Conservation (phyloP, 805 yeast genomes). For the Hyphopichia homilentoma region DNA sequence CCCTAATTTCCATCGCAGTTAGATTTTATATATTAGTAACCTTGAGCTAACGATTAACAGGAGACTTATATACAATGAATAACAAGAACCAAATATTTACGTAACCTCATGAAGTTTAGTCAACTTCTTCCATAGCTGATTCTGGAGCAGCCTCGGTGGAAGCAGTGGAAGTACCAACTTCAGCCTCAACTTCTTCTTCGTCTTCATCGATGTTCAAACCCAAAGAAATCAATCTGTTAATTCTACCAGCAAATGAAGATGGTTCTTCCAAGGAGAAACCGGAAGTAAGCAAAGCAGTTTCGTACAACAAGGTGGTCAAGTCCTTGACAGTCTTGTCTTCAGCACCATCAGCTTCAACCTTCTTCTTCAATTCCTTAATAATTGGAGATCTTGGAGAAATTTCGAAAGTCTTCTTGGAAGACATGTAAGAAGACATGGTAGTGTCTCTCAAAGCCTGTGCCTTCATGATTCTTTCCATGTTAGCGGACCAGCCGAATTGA, state of each 20-base stretch:
- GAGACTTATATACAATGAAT: no score
- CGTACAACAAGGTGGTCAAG: constrained; percentile 91
- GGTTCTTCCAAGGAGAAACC: constrained; percentile 99
- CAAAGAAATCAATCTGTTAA: constrained; percentile 95
- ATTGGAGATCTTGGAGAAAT: constrained; percentile 95
- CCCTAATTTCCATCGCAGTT: no score
- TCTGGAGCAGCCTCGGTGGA: constrained; percentile 70
- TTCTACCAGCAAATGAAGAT: constrained; percentile 93
- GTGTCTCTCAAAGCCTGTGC: constrained; percentile 99
- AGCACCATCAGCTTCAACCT: constrained; percentile 96
- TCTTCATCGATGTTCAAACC: constrained; percentile 98
- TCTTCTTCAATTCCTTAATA: constrained; percentile 91
- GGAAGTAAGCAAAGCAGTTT: constrained; percentile 96
- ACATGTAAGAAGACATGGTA: constrained; percentile 98
- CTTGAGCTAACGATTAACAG: no score
- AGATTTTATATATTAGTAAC: no score
- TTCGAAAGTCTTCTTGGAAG: constrained; percentile 98
- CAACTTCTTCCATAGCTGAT: constrained; percentile 99
- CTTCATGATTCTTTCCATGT: constrained; percentile 99
- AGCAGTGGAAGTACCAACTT: constrained; percentile 44
- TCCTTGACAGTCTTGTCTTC: constrained; percentile 98
- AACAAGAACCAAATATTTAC: neutral
- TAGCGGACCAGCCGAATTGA: constrained; percentile 99
- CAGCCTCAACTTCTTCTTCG: constrained; percentile 53
- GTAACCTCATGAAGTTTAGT: constrained; percentile 40